Evolutionary conservation across 2,329 filamentous ascomycete genomes (phyloP), one percentile per base, ranked within the genome.

Genomic region (Pseudogymnoascus sp.): DNA sequence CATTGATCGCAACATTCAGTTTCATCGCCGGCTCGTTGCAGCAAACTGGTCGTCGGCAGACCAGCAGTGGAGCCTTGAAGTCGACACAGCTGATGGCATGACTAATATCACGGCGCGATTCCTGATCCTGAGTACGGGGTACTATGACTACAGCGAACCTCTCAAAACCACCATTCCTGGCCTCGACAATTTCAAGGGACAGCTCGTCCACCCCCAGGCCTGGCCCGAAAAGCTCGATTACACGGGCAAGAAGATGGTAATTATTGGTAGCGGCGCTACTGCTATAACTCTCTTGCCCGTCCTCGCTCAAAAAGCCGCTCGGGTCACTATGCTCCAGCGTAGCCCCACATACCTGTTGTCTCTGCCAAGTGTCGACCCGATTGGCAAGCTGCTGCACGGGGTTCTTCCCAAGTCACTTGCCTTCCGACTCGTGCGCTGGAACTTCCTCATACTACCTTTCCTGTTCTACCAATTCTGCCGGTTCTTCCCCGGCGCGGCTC

Each of bases 271-370:
- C 14, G 91, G 91, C 6, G 90, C 90, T 2, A 95, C 91, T 0
- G 87, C 90, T 6, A 75, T 93, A 57, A 94, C 90, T 0, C 78
- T 96, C 1, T 72, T 95, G 2, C 91, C 90, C 0, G 82, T 79
- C 53, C 74, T 95, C 50, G 83, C 85, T 0, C 75, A 87, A 43
- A 82, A 80, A 38, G 89, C 88, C 4, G 75, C 74, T 4, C 80
- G 82, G 12, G 84, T 91, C 28, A 93, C 89, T 1, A 90, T 93
- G 83, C 79, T 95, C 2, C 90, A 95, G 74, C 84, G 91, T 61
- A 90, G 85, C 50, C 91, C 91, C 0, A 82, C 80, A 0, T 92
- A 90, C 68, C 79, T 92, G 61, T 66, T 88, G 47, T 75, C 81
- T 12, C 36, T 65, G 2, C 68, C n/a, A 66, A 84, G 1, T 20